These are phyloP conservation scores for Calocybe gambosa DNA, from an alignment of 1,284 basidiomycete genomes.

Conservation along the genomic window DNA sequence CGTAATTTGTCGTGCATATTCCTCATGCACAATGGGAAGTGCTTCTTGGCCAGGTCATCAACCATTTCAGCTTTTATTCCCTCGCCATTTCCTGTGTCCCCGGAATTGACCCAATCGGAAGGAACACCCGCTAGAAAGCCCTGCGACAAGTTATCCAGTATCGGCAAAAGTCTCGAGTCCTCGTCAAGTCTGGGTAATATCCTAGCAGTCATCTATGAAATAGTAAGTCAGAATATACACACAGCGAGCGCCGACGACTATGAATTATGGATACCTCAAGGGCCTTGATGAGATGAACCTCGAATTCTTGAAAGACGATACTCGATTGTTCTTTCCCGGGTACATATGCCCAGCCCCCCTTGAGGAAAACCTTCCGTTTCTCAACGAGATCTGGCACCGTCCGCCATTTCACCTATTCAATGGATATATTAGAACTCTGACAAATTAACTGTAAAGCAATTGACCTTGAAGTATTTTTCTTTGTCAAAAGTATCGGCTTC, in stretches of 20 bases:
- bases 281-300: conserved; percentile 66
- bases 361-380: conserved; percentile 77
- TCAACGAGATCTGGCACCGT: conserved; percentile 91
- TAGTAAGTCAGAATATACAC: not conserved
- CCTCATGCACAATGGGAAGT: conserved; percentile 97
- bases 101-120: conserved; percentile 67
- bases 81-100: conserved; percentile 42
- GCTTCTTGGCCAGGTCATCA: conserved; percentile 79
- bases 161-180: conserved; percentile 87
- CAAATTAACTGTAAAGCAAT: not conserved
- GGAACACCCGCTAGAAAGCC: conserved; percentile 92
- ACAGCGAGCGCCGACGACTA: conserved; percentile 2
- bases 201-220: conserved; percentile 62
- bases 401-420: conserved; percentile 73
- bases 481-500: conserved; percentile 31
- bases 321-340: conserved; percentile 79
- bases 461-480: conserved; percentile 70
- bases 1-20: conserved; percentile 79
- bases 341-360: conserved; percentile 87
- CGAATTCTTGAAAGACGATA: conserved; percentile 87
- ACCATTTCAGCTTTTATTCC: conserved; percentile 92
- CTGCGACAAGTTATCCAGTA: conserved; percentile 90
- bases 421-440: not conserved
- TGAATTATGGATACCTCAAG: conserved; percentile 64
- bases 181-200: conserved; percentile 93